phyloP scores from a whole-genome alignment of 345 rosid genomes.

The Aethionema arabicum region DNA sequence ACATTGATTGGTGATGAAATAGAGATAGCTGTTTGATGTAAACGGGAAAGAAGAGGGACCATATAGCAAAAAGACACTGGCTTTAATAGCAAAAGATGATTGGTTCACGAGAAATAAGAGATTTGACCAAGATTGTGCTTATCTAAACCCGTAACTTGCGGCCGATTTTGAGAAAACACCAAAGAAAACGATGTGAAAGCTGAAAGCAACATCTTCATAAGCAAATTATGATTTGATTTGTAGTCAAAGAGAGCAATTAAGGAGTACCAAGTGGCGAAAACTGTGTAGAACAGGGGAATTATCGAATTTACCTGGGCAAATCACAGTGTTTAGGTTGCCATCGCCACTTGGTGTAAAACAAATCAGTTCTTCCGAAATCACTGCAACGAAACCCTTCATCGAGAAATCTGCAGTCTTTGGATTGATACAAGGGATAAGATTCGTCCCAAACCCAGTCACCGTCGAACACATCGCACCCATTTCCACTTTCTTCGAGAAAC shows the following conservation, averaged over 20 bases:
- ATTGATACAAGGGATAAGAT: conserved; percentile 73
- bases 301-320: conserved; percentile 70
- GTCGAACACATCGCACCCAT: conserved; percentile 73
- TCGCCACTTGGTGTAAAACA: conserved; percentile 86
- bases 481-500: conserved; percentile 57
- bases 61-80: conserved; percentile 29
- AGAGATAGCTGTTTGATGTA: conserved; percentile 22
- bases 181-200: conserved; percentile 33
- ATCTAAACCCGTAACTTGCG: conserved; percentile 34
- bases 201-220: conserved; percentile 9
- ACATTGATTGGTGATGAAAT: conserved; percentile 13
- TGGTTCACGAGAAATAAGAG: conserved; percentile 27
- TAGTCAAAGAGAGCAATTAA: not conserved
- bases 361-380: conserved; percentile 89
- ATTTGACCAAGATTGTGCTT: conserved; percentile 19
- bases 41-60: conserved; percentile 35
- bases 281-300: conserved; percentile 20
- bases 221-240: not conserved
- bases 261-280: conserved; percentile 20
- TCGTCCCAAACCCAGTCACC: conserved; percentile 99
- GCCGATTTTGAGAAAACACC: conserved; percentile 25
- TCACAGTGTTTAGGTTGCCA: conserved; percentile 89
- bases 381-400: conserved; percentile 87
- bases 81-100: conserved; percentile 23
- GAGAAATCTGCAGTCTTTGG: conserved; percentile 78